Base-by-base conservation (phyloP, 2,329 filamentous ascomycete species). In the Pestalotiopsis sp. region DNA sequence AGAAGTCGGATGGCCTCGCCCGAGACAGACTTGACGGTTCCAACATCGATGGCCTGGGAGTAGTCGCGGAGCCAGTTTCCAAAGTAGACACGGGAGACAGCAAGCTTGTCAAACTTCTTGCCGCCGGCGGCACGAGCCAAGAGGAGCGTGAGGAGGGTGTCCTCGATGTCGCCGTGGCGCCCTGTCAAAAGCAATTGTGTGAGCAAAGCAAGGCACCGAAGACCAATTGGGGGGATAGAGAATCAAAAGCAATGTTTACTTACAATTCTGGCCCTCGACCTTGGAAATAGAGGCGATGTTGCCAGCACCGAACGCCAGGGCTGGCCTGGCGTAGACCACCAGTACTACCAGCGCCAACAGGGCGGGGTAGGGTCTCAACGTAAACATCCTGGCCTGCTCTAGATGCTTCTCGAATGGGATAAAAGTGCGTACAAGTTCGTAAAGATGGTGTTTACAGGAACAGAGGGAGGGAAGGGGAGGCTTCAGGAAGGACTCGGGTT, bases 1-100 rank as follows among this genome's bases (percentile, higher is more conserved):
- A 97, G 84, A 62, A 98, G 92, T 40, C 94, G 91, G 76, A 98
- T 97, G 68, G 94, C 94, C 80, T 97, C 94, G 64, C 93, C 91
- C 67, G 92, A 95, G 70, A 98, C 94, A 74, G 91, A 88, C 83
- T 97, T 97, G 81, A 97, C 89, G 3, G 94, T 97, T 70, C 94
- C 94, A 63, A 97, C 93, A 79, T 98, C 94, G 74, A 97, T 92
- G 69, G 94, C 94, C 80, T 98, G 94, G 65, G 92, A 96, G 81
- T 98, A 98, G 81, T 98, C 94, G 68, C 87, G 89, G 40, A 97
- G 88, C 94, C 94, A 97, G 83, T 97, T 98, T 71, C 94, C 94
- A 82, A 98, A 98, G 83, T 98, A 98, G 71, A 97, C 92, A 69
- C 94, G 89, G 71, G 94, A 92, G 70, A 97, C 92, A 76, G 91